Conservation (phyloP, 805 yeast species). For the Metschnikowia picachoensis region DNA sequence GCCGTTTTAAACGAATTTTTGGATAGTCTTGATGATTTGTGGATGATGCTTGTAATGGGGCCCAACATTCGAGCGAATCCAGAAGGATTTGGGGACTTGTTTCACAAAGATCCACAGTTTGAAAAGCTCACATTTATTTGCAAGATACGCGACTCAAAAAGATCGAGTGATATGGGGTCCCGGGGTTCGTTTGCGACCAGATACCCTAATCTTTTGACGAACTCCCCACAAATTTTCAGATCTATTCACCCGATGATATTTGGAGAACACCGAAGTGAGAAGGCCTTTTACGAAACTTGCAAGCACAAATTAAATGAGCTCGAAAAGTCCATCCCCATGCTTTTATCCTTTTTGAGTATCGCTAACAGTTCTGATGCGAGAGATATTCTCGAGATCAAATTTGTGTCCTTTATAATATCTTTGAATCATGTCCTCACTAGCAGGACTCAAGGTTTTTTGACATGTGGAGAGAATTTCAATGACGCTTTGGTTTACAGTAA, state of each 20-base stretch:
- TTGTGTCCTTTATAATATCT: slow-evolving; percentile 13
- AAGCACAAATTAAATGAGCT: slow-evolving; percentile 12
- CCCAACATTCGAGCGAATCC: no score
- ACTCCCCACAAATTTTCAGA: background rate
- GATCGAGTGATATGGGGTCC: slow-evolving; percentile 6
- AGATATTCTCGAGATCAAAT: slow-evolving; percentile 10
- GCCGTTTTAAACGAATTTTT: slow-evolving; percentile 9
- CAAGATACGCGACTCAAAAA: background rate
- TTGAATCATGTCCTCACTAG: slow-evolving; percentile 10
- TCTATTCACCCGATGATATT: background rate
- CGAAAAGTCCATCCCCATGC: slow-evolving; percentile 10
- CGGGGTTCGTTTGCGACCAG: slow-evolving; percentile 14
- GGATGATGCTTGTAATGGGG: slow-evolving; percentile 5
- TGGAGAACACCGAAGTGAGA: background rate
- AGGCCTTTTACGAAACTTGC: slow-evolving; percentile 9
- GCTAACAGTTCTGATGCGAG: slow-evolving; percentile 3
- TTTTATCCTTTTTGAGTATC: slow-evolving; percentile 4
- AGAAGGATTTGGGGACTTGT: slow-evolving; percentile 1
- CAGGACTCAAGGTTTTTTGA: background rate
- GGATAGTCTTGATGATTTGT: slow-evolving; percentile 14
- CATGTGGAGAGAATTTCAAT: slow-evolving; percentile 1
- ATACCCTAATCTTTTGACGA: slow-evolving; percentile 9
- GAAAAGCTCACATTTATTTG: background rate
- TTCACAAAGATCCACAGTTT: slow-evolving; percentile 7
- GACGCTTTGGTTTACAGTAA: slow-evolving; percentile 11